phyloP scores from a whole-genome alignment of 2,329 filamentous ascomycete species.

The Fusarium algeriense region DNA sequence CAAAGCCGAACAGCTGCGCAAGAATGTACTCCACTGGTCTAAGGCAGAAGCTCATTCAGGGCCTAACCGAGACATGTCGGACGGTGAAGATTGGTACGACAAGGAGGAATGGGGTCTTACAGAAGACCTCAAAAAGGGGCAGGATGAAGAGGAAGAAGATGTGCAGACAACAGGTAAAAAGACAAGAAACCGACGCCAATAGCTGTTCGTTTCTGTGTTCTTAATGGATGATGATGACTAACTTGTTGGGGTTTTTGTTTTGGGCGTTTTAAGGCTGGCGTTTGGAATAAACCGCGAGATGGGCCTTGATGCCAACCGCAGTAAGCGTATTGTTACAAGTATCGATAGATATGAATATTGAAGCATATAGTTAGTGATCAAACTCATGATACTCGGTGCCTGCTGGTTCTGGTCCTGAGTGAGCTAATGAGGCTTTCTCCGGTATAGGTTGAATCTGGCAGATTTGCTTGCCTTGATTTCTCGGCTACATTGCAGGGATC shows the following conservation, averaged over 20 bases:
- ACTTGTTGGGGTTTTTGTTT: conserved; percentile 36
- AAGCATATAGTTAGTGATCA: conserved; percentile 15
- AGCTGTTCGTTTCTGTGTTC: conserved; percentile 7
- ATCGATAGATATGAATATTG: conserved; percentile 26
- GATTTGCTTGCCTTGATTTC: conserved; percentile 8
- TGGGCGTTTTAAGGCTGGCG: conserved; percentile 37
- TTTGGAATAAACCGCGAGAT: conserved; percentile 35
- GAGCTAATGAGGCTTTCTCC: neutral
- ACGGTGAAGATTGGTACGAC: conserved; percentile 92
- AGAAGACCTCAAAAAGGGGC: conserved; percentile 82
- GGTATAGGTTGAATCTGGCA: neutral
- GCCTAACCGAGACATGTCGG: conserved; percentile 79
- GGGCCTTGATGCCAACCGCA: conserved; percentile 37
- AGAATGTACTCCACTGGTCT: conserved; percentile 78
- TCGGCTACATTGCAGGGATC: conserved; percentile 33
- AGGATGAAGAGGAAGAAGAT: conserved; percentile 86
- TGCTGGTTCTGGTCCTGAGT: neutral
- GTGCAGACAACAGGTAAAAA: conserved; percentile 69
- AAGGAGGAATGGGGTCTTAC: conserved; percentile 81
- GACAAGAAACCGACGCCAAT: conserved; percentile 66
- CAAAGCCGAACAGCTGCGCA: conserved; percentile 77
- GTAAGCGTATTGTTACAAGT: conserved; percentile 28
- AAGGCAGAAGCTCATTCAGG: conserved; percentile 82
- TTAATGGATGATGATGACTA: conserved; percentile 45
- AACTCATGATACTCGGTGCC: neutral